Evolutionary conservation across 805 yeast species (phyloP).

Genomic region (Jamesozyma gamospora): DNA sequence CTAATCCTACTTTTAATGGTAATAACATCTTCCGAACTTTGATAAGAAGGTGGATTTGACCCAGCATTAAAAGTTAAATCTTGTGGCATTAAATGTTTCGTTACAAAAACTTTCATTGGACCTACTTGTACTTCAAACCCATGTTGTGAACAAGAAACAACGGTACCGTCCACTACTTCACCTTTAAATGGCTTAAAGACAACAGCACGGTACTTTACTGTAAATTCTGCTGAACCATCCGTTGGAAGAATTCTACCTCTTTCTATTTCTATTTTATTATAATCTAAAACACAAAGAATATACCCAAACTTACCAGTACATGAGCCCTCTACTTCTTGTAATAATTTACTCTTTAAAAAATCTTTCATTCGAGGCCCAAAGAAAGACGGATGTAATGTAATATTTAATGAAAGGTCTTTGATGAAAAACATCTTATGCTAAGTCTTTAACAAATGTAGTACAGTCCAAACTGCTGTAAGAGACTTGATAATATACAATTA

Average conservation of each 20-base stretch:
- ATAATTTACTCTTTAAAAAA: slow-evolving; percentile 75
- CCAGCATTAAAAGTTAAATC: slow-evolving; percentile 91
- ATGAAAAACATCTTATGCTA: slow-evolving; percentile 32
- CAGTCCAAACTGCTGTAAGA: too few relatives aligned
- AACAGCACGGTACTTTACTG: slow-evolving; percentile 90
- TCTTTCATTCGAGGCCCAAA: slow-evolving; percentile 98
- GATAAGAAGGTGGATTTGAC: slow-evolving; percentile 97
- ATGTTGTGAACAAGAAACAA: slow-evolving; percentile 85
- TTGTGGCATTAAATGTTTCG: slow-evolving; percentile 88
- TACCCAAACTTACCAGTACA: slow-evolving; percentile 99
- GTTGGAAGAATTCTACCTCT: slow-evolving; percentile 86
- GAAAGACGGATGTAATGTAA: slow-evolving; percentile 93
- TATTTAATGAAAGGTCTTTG: slow-evolving; percentile 83
- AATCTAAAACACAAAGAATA: slow-evolving; percentile 89
- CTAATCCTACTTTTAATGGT: slow-evolving; percentile 91
- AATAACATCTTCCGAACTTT: slow-evolving; percentile 86
- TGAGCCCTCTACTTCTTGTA: slow-evolving; percentile 96
- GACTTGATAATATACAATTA: too few relatives aligned
- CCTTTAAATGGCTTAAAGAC: slow-evolving; percentile 99
- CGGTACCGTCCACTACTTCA: slow-evolving; percentile 95
- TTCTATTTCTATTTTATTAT: slow-evolving; percentile 90
- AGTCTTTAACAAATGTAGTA: neutral
- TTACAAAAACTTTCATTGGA: slow-evolving; percentile 87
- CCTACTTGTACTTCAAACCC: slow-evolving; percentile 98
- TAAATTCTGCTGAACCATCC: slow-evolving; percentile 91